Conservation (phyloP, 2,329 filamentous ascomycete species). For the Colletotrichum cuscutae region DNA sequence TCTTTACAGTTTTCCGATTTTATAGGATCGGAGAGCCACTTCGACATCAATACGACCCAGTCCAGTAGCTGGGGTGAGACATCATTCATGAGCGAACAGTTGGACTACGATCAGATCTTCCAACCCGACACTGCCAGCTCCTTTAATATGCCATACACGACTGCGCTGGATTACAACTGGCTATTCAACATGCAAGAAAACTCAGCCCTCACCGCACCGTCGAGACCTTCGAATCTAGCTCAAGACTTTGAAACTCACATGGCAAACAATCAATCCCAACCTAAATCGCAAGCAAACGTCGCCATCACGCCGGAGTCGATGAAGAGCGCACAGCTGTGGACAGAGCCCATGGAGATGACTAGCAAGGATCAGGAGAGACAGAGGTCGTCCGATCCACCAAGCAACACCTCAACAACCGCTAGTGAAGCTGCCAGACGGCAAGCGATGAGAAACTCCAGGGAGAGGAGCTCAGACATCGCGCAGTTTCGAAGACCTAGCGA, state of each 20-base stretch:
- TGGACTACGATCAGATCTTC: conserved; percentile 63
- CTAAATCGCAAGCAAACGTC: conserved; percentile 34
- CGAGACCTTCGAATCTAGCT: background rate
- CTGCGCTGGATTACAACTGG: conserved; percentile 71
- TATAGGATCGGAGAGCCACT: background rate
- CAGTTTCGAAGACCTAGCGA: background rate
- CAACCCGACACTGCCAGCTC: conserved; percentile 71
- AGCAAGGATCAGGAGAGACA: background rate
- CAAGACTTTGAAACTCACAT: background rate
- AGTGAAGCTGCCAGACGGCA: background rate
- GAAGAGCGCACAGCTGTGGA: conserved; percentile 40
- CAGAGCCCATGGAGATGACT: conserved; percentile 10
- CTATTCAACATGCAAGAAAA: conserved; percentile 61
- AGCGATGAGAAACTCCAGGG: background rate
- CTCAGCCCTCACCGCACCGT: conserved; percentile 17
- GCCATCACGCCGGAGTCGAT: conserved; percentile 35
- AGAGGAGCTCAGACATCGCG: background rate
- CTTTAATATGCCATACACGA: conserved; percentile 74
- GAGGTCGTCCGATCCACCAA: conserved; percentile 32
- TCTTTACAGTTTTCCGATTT: background rate
- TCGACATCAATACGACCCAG: conserved; percentile 1
- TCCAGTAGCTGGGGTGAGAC: conserved; percentile 7
- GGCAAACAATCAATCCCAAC: background rate
- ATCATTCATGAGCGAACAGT: conserved; percentile 23
- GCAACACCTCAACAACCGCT: background rate